Base-by-base conservation (phyloP, 208 protist species). In the Novymonas esmeraldas region DNA sequence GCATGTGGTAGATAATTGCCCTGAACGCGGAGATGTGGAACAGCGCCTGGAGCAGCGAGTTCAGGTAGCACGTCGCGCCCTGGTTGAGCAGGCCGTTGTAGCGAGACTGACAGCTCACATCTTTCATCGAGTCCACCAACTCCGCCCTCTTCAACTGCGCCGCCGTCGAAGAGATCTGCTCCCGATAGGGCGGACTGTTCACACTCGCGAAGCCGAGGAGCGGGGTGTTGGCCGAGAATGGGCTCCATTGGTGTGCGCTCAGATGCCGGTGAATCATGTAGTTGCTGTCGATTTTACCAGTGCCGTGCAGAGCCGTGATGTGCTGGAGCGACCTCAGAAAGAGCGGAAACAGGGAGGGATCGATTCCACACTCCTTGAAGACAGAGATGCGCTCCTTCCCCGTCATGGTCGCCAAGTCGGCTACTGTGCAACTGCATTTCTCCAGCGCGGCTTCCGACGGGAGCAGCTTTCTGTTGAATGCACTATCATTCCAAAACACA, bases 11-110 rank as follows among this genome's bases (percentile, higher is more conserved):
- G 64, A 97, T 94, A 34, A 82, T 87, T 10, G 79, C 75, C 14
- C 94, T 80, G 70, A 97, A 97, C 18, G 77, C 79, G 6, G 85
- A 87, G 11, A 97, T 85, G 56, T 97, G 94, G 70, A 95, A 97
- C 10, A 97, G 78, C 20, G 89, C 64, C 64, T 97, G 93, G 28
- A 97, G 79, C 33, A 97, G 78, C 38, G 93, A 97, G 72, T 97
- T 97, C 50, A 97, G 69, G 70, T 96, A 97, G 63, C 94, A 97
- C 42, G 94, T 97, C 18, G 94, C 89, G 13, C 94, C 94, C 74
- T 97, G 90, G 70, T 97, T 97, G 20, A 91, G 57, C 41, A 97
- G 64, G 10, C 94, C 94, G 63, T 95, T 94, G 73, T 90, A 88
- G 29, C 57, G 73, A 13, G 73, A 70, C 13, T 63, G 42, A 10